Evolutionary conservation across 805 yeast species (phyloP).

Genomic region (Candida yuanshanica): DNA sequence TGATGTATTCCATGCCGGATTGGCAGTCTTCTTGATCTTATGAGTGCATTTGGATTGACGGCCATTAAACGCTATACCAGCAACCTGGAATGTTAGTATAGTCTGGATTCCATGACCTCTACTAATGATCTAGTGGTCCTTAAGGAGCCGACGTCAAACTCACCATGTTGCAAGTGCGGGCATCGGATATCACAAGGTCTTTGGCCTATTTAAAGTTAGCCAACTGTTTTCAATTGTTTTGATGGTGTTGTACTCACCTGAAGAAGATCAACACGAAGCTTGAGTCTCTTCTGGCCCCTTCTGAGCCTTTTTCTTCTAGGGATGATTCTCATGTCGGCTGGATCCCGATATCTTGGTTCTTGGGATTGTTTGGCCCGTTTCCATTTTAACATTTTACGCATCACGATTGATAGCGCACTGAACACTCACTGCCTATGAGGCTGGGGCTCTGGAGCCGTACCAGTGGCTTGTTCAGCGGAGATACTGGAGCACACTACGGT

Average conservation of each 20-base stretch:
- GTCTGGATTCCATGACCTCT: too few species aligned
- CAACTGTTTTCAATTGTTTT: neutral
- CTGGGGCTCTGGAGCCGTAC: too few species aligned
- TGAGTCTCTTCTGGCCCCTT: slow-evolving; percentile 7
- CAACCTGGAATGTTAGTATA: slow-evolving; percentile 10
- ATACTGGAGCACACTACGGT: too few species aligned
- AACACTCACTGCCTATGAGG: too few species aligned
- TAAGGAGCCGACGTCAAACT: too few species aligned
- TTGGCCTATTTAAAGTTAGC: slow-evolving; percentile 11
- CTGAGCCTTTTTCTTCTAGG: slow-evolving; percentile 3
- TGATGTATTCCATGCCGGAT: slow-evolving; percentile 20
- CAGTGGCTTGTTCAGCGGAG: too few species aligned
- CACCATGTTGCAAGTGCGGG: slow-evolving; percentile 10
- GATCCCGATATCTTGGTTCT: too few species aligned
- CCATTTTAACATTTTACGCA: neutral
- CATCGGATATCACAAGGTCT: slow-evolving; percentile 18
- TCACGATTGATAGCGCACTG: too few species aligned
- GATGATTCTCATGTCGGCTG: slow-evolving; percentile 11
- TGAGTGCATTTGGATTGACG: slow-evolving; percentile 15
- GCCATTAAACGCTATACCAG: slow-evolving; percentile 21
- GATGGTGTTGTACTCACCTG: slow-evolving; percentile 8
- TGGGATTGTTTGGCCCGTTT: neutral
- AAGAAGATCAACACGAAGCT: slow-evolving; percentile 15
- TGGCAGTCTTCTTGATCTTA: slow-evolving; percentile 18
- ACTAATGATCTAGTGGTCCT: too few species aligned